Evolutionary conservation across 306 rosid species (phyloP).

Genomic region (Fragaria iinumae): DNA sequence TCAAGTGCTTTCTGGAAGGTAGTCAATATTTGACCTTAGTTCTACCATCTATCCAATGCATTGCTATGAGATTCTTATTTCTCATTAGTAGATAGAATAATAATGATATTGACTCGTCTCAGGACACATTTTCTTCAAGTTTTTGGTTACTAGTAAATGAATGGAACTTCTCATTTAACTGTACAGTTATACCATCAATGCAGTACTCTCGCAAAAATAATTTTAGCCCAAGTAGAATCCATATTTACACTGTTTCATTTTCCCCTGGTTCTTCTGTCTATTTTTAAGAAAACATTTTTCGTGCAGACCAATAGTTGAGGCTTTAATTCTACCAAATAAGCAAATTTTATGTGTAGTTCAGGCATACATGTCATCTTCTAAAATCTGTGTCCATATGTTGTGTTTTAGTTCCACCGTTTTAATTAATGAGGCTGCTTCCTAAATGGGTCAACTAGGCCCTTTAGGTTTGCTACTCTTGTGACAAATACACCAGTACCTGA

Average conservation of each 20-base stretch:
- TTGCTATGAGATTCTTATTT: constrained; percentile 15
- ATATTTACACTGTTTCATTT: not conserved
- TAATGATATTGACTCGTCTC: not conserved
- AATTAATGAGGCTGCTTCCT: not conserved
- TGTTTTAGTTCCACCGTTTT: not conserved
- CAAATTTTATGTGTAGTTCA: not conserved
- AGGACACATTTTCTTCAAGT: not conserved
- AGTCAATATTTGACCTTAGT: constrained; percentile 11
- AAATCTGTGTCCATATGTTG: not conserved
- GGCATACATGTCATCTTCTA: not conserved
- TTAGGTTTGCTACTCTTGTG: not conserved
- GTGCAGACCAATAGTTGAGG: not conserved
- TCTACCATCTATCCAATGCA: constrained; percentile 14
- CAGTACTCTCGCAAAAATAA: not conserved
- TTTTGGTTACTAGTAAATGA: not conserved
- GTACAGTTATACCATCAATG: not conserved
- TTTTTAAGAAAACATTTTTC: not conserved
- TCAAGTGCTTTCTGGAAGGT: constrained; percentile 94
- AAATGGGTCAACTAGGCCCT: not conserved
- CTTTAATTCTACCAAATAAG: not conserved
- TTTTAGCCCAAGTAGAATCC: not conserved
- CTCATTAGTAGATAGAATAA: constrained; percentile 4
- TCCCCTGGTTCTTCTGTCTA: not conserved
- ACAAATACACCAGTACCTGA: not conserved
- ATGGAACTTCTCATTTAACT: not conserved